Percentiles rank a stretch among this genome's conserved stretches.
phyloP scores from a whole-genome alignment of 2,329 filamentous ascomycete genomes.

The Alternaria conjuncta region DNA sequence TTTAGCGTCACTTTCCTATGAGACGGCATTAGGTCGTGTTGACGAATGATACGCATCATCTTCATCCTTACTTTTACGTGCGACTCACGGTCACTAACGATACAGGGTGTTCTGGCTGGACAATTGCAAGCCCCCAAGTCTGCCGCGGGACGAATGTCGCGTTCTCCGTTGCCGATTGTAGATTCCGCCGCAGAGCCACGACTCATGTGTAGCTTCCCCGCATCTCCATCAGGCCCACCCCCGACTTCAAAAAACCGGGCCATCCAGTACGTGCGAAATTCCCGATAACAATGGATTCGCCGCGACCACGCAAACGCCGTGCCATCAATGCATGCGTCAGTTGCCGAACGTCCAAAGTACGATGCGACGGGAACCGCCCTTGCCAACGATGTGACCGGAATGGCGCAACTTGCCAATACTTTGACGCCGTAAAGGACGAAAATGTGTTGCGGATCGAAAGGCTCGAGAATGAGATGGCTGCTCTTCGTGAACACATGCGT shows the following conservation, averaged over 20 bases:
- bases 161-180: not conserved
- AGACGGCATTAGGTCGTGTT: not conserved
- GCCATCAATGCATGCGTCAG: conserved; percentile 41
- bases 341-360: conserved; percentile 43
- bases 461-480: conserved; percentile 33
- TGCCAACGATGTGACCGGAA: conserved; percentile 41
- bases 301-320: conserved; percentile 39
- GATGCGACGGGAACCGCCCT: conserved; percentile 40
- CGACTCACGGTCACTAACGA: not conserved
- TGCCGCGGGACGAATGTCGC: not conserved
- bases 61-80: not conserved
- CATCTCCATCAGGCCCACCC: conserved; percentile 7
- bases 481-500: conserved; percentile 21
- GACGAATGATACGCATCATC: not conserved
- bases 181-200: conserved; percentile 3
- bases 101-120: not conserved
- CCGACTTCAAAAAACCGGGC: conserved; percentile 11
- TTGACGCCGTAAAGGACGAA: conserved; percentile 34
- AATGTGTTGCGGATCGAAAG: conserved; percentile 33
- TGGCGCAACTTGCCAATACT: conserved; percentile 31
- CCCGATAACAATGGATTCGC: conserved; percentile 19
- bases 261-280: conserved; percentile 18
- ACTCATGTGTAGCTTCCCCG: conserved; percentile 9
- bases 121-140: not conserved
- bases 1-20: not conserved